These are phyloP conservation scores for Cymodocea nodosa DNA, from an alignment of 116 monocot genomes.

Conservation along the genomic window DNA sequence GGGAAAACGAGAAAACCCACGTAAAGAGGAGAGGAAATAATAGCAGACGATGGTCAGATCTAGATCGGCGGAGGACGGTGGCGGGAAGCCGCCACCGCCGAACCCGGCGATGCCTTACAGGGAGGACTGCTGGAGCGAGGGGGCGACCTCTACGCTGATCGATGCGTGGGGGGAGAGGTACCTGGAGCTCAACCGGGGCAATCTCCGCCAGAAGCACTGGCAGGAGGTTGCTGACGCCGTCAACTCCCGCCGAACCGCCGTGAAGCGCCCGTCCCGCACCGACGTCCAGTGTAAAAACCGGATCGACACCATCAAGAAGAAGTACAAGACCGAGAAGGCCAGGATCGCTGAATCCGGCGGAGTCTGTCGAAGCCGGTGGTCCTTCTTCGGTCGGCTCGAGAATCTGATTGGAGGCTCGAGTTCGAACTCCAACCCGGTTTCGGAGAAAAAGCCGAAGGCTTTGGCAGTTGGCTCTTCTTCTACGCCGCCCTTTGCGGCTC, in stretches of 20 bases:
- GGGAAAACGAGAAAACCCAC: no score
- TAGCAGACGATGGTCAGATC: not conserved
- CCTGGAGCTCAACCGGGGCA: conserved; percentile 50
- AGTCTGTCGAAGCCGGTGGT: conserved; percentile 25
- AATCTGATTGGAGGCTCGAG: conserved; percentile 20
- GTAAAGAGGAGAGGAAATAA: no score
- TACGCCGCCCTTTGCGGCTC: conserved; percentile 10
- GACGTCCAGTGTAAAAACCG: conserved; percentile 73
- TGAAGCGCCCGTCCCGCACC: conserved; percentile 33
- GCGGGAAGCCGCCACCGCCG: conserved; percentile 27
- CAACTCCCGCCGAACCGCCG: conserved; percentile 41
- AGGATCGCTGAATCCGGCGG: conserved; percentile 19
- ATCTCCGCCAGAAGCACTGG: conserved; percentile 65
- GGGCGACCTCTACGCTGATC: conserved; percentile 46
- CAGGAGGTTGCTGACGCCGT: conserved; percentile 71
- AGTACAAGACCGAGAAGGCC: conserved; percentile 54
- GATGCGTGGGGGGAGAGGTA: conserved; percentile 62
- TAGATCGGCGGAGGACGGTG: not conserved
- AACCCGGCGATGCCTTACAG: conserved; percentile 51
- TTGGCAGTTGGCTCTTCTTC: not conserved
- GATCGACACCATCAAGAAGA: conserved; percentile 71
- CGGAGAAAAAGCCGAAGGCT: not conserved
- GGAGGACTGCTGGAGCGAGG: conserved; percentile 76
- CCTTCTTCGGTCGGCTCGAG: conserved; percentile 49
- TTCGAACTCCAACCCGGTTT: not conserved